These are phyloP conservation scores for Aspergillus spinulosporus DNA, from an alignment of 2,329 filamentous ascomycete genomes.

Conservation along the genomic window DNA sequence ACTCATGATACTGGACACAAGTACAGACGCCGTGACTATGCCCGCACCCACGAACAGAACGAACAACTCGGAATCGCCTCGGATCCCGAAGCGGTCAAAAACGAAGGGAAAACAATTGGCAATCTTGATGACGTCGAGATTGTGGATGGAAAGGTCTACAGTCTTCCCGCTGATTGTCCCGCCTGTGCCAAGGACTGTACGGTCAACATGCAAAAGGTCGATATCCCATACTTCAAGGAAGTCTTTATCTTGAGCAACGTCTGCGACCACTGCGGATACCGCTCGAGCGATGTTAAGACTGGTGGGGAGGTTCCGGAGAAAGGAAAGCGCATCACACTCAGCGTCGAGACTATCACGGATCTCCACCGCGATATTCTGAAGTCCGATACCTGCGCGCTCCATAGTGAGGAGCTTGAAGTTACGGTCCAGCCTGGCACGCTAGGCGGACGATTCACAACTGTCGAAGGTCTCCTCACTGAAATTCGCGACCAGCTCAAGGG, in stretches of 20 bases:
- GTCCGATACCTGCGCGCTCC: conserved; percentile 84
- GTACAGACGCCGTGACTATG: conserved; percentile 82
- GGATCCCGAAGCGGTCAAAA: conserved; percentile 38
- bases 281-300: conserved; percentile 96
- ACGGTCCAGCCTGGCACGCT: conserved; percentile 90
- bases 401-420: conserved; percentile 83
- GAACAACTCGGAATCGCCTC: conserved; percentile 72
- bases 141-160: conserved; percentile 87
- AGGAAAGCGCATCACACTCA: conserved; percentile 78
- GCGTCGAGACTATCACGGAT: conserved; percentile 69
- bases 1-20: conserved; percentile 75
- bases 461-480: conserved; percentile 90
- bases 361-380: conserved; percentile 93
- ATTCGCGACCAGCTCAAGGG: conserved; percentile 84
- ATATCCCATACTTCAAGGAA: conserved; percentile 97
- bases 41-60: conserved; percentile 82
- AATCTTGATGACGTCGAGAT: conserved; percentile 74
- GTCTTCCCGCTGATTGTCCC: conserved; percentile 86
- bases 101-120: conserved; percentile 39
- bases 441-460: conserved; percentile 92
- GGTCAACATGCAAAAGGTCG: conserved; percentile 98
- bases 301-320: conserved; percentile 86
- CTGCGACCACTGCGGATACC: conserved; percentile 89
- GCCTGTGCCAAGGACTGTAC: conserved; percentile 83
- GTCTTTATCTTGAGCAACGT: conserved; percentile 94